phyloP scores from a whole-genome alignment of 78 protist genomes.

The Dictyostelium purpureum region DNA sequence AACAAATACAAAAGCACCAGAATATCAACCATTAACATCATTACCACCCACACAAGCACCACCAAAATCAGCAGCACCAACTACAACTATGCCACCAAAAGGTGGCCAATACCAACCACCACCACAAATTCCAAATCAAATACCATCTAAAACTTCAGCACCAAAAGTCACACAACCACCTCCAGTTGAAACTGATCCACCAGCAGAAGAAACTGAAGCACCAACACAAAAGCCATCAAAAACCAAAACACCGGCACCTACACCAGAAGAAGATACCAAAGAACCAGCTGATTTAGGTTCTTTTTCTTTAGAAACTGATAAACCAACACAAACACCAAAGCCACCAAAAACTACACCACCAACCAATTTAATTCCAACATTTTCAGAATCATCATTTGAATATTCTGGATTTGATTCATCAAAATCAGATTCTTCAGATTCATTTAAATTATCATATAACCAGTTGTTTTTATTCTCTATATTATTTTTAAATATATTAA shows the following conservation, averaged over 20 bases:
- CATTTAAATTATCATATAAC: background rate
- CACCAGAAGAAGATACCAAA: background rate
- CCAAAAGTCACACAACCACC: background rate
- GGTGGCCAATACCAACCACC: background rate
- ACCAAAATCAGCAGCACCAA: background rate
- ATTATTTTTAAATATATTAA: background rate
- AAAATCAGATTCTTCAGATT: constrained; percentile 1
- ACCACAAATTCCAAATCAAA: no score
- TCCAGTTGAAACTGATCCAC: background rate
- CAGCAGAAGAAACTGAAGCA: background rate
- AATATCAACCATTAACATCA: background rate
- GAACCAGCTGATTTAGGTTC: background rate
- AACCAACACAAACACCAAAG: background rate
- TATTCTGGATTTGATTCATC: background rate
- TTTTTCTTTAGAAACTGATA: background rate
- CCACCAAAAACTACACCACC: background rate
- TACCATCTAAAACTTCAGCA: background rate
- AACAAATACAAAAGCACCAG: background rate
- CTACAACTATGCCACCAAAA: background rate
- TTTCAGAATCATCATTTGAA: constrained; percentile 1
- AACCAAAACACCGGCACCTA: background rate
- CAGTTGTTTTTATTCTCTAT: background rate
- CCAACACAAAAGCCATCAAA: background rate
- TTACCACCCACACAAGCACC: background rate
- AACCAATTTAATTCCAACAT: constrained; percentile 6